These are phyloP conservation scores for Elaeagnus macrophylla DNA, from an alignment of 306 rosid genomes.

Conservation along the genomic window DNA sequence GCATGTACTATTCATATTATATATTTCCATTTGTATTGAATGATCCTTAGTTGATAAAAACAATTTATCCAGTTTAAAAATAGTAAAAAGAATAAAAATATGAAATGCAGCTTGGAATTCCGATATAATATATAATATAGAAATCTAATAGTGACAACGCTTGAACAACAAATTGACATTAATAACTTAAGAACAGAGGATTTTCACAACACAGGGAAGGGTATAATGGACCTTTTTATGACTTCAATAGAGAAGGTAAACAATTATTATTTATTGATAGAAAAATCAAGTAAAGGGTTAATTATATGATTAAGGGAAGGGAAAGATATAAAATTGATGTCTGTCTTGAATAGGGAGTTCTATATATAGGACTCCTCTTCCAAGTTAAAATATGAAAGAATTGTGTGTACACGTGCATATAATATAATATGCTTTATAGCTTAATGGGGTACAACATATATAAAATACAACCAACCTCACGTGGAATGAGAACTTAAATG, in stretches of 20 bases:
- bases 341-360: conserved; percentile 19
- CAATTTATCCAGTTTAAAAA: no score
- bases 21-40: no score
- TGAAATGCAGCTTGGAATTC: no score
- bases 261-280: not conserved
- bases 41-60: no score
- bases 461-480: conserved; percentile 41
- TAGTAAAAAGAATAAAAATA: no score
- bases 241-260: not conserved
- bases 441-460: conserved; percentile 20
- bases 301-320: conserved; percentile 1
- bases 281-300: conserved; percentile 5
- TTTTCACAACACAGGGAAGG: not conserved
- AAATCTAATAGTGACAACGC: not conserved
- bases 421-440: conserved; percentile 8
- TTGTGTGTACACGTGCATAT: conserved; percentile 42
- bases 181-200: not conserved
- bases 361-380: conserved; percentile 14
- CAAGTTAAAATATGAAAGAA: conserved; percentile 24
- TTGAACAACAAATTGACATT: not conserved
- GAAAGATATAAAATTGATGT: conserved; percentile 4
- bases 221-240: not conserved
- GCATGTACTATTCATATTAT: no score
- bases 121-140: no score
- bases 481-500: conserved; percentile 46